Evolutionary conservation across 2,329 filamentous ascomycete genomes (phyloP), one percentile per base, ranked within the genome.

Genomic region (Clonostachys sp.): DNA sequence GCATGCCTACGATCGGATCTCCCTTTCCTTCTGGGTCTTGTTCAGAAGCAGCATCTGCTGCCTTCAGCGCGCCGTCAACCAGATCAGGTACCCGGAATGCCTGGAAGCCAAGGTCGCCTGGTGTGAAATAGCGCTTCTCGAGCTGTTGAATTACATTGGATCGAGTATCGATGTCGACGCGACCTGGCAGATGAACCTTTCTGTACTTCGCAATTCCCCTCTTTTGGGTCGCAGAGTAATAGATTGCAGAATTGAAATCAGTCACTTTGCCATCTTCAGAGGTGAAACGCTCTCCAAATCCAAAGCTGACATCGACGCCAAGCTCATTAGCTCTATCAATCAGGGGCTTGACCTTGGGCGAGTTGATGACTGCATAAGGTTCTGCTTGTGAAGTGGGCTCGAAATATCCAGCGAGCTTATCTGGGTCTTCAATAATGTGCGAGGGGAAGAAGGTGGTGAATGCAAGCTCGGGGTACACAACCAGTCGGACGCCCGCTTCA

Each of bases 391-490:
- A 66, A 38, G 69, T 70, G 52, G 68, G 65, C 53, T 81, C 78
- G 53, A 81, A 80, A 61, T 72, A 78, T 7, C 56, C 53, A 42
- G 73, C 72, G 12, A 80, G 60, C 39, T 75, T 66, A 13, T 61
- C 56, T 20, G 64, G 57, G 47, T 74, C 68, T 9, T 67, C 58
- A 49, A 78, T 69, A 41, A 78, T 59, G 52, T 75, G 69, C 6
- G 74, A 69, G 1, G 77, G 77, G 56, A 80, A 80, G 65, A 81
- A 81, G 1, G 77, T 80, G 1, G 76, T 79, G 12, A 80, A 67
- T 12, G 76, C 71, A n/a, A 70, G 64, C 58, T 80, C 77, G 1
- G 77, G 77, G 52, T 73, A 81, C 33, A 80, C 68, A 10, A 80
- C 69, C 2, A 81, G 59, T 50, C 74, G 65, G 40, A 73, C 75